Base-by-base conservation (phyloP, 306 rosid genomes). In the Fagus crenata region DNA sequence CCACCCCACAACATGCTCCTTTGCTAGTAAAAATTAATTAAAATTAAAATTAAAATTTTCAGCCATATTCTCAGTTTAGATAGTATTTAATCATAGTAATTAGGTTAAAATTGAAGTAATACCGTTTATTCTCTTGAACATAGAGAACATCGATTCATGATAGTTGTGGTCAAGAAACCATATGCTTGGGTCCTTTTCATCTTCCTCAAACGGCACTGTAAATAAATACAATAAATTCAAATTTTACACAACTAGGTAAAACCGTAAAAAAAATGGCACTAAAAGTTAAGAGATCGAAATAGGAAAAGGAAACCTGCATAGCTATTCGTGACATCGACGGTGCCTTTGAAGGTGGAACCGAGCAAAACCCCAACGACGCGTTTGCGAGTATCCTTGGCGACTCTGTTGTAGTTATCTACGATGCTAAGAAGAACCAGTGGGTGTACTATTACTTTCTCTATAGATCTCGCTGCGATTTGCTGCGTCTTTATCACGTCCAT, bases 71-170 rank as follows among this genome's bases (percentile, higher is more conserved):
- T 22, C 28, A 22, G 28, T 22, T 22, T 22, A 22, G 28, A 22
- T 22, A 22, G 28, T 22, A 22, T 22, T 22, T 22, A 22, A 22
- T 22, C 71, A 7, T 37, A 17, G 41, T 35, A 22, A 37, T 39
- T 9, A 37, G 9, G 18, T 5, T 7, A 53, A 32, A 43, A 36
- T 36, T 41, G 59, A 42, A 1, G 54, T 6, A 43, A 64, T 87
- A 93, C 98, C 98, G 71, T 93, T 93, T 65, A 93, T 93, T 80
- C 98, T 91, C 89, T 93, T 93, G 84, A 93, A 93, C 98, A 93
- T 93, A 18, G 98, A 93, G 69, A 87, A 91, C 97, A 93, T 91
- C 1, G 96, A 81, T 61, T 93, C 98, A 2, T 93, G 97, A 79
- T 93, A 93, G 76, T 93, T 91, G 83, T 91, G 98, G 76, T 93